These are phyloP conservation scores for Beauveria medogensis DNA, from an alignment of 2,329 filamentous ascomycete genomes.

Conservation along the genomic window DNA sequence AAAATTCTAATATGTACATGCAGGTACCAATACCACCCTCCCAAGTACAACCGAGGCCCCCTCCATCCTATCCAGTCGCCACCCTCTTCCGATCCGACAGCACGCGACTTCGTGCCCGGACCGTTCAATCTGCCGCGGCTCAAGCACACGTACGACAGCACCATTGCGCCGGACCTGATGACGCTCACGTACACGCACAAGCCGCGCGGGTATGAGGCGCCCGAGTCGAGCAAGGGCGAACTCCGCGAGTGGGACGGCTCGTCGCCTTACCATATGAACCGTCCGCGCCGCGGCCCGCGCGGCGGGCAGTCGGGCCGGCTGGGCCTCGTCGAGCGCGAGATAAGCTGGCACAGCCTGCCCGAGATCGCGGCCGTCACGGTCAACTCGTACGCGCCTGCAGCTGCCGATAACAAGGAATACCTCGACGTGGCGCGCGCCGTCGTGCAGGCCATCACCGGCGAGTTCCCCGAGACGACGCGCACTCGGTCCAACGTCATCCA, in stretches of 20 bases:
- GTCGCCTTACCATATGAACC: slow-evolving; percentile 90
- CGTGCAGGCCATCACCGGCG: slow-evolving; percentile 77
- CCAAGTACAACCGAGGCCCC: slow-evolving; percentile 89
- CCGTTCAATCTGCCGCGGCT: slow-evolving; percentile 84
- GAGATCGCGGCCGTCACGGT: slow-evolving; percentile 73
- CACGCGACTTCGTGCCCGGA: slow-evolving; percentile 80
- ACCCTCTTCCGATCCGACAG: slow-evolving; percentile 75
- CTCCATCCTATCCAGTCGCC: slow-evolving; percentile 89
- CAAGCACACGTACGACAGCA: slow-evolving; percentile 82
- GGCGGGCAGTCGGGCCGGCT: slow-evolving; percentile 60
- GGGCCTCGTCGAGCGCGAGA: slow-evolving; percentile 61
- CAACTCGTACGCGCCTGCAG: slow-evolving; percentile 64
- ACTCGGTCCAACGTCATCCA: slow-evolving; percentile 62
- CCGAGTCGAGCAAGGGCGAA: slow-evolving; percentile 47
- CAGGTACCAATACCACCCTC: slow-evolving; percentile 91
- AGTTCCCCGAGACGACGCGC: slow-evolving; percentile 61
- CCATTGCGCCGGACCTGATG: slow-evolving; percentile 79
- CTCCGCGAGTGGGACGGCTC: slow-evolving; percentile 81
- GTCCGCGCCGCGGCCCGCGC: slow-evolving; percentile 74
- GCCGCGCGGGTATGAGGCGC: slow-evolving; percentile 61
- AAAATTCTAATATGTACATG: neutral
- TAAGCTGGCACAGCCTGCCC: slow-evolving; percentile 80
- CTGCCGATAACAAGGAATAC: slow-evolving; percentile 62
- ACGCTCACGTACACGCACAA: slow-evolving; percentile 81
- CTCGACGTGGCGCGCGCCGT: slow-evolving; percentile 79